Evolutionary conservation across 148 eudicot species (phyloP).

Genomic region (Amaranthus palmeri): DNA sequence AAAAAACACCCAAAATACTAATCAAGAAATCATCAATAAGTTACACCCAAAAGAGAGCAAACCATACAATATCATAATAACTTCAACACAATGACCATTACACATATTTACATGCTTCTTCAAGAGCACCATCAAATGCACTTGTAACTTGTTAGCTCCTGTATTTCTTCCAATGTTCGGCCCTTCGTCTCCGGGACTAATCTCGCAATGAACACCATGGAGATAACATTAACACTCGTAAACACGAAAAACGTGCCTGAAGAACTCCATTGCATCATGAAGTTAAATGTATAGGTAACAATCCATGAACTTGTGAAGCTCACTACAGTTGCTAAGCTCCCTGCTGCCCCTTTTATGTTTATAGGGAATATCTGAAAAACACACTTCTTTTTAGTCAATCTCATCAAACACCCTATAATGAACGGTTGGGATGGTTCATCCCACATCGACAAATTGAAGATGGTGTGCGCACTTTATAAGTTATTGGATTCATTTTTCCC

Average conservation of each 20-base stretch:
- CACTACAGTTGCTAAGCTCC: slow-evolving; percentile 29
- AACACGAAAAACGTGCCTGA: slow-evolving; percentile 40
- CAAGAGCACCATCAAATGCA: not conserved
- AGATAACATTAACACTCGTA: slow-evolving; percentile 16
- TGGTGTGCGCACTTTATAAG: no score
- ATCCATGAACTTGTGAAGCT: slow-evolving; percentile 23
- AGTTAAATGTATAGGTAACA: slow-evolving; percentile 31
- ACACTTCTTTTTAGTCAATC: not conserved
- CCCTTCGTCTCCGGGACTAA: slow-evolving; percentile 42
- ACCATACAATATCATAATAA: no score
- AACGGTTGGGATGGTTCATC: no score
- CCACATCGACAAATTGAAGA: not conserved
- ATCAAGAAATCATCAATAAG: no score
- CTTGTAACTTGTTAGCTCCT: slow-evolving; percentile 16
- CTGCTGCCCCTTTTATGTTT: slow-evolving; percentile 35
- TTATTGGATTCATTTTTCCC: no score
- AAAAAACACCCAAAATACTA: no score
- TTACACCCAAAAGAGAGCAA: no score
- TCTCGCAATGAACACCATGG: slow-evolving; percentile 26
- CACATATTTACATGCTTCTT: not conserved
- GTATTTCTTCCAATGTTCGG: slow-evolving; percentile 38
- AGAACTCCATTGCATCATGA: slow-evolving; percentile 37
- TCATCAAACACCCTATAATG: not conserved
- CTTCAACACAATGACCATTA: no score
- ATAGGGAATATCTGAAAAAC: slow-evolving; percentile 31